Evolutionary conservation across 2,329 filamentous ascomycete species (phyloP).

Genomic region (Hypoxylon sp.): DNA sequence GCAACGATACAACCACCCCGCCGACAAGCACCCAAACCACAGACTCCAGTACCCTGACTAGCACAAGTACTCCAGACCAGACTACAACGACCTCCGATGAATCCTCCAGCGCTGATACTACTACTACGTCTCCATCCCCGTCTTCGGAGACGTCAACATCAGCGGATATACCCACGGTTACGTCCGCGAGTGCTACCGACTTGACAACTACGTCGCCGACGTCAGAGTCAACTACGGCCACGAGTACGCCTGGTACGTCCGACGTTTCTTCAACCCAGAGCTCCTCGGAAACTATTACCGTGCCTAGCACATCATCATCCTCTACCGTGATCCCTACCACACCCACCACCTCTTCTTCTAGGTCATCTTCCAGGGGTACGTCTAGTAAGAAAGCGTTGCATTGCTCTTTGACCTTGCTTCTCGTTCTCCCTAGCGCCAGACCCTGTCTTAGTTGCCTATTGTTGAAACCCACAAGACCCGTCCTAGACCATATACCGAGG

Average conservation of each 20-base stretch:
- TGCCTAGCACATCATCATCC: constrained; percentile 7
- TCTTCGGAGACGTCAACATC: constrained; percentile 22
- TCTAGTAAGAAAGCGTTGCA: constrained; percentile 12
- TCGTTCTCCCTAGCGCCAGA: constrained; percentile 5
- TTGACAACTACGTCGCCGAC: constrained; percentile 19
- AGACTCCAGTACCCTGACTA: constrained; percentile 30
- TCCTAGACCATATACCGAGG: neutral
- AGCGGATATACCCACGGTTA: constrained; percentile 12
- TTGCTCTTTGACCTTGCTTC: constrained; percentile 14
- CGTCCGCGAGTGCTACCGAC: constrained; percentile 16
- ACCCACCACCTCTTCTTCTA: constrained; percentile 14
- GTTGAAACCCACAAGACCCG: neutral
- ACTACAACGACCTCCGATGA: constrained; percentile 33
- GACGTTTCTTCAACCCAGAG: constrained; percentile 14
- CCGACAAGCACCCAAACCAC: constrained; percentile 30
- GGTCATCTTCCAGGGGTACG: constrained; percentile 27
- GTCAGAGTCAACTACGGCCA: constrained; percentile 19
- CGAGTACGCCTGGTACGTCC: constrained; percentile 31
- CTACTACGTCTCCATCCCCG: constrained; percentile 13
- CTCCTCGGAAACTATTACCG: constrained; percentile 7
- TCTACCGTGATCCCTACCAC: constrained; percentile 6
- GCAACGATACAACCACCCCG: constrained; percentile 44
- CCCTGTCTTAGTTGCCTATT: neutral
- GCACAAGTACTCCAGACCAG: constrained; percentile 22
- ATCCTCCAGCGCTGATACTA: constrained; percentile 20